phyloP scores from a whole-genome alignment of 306 rosid genomes.

The Heteromeles arbutifolia region DNA sequence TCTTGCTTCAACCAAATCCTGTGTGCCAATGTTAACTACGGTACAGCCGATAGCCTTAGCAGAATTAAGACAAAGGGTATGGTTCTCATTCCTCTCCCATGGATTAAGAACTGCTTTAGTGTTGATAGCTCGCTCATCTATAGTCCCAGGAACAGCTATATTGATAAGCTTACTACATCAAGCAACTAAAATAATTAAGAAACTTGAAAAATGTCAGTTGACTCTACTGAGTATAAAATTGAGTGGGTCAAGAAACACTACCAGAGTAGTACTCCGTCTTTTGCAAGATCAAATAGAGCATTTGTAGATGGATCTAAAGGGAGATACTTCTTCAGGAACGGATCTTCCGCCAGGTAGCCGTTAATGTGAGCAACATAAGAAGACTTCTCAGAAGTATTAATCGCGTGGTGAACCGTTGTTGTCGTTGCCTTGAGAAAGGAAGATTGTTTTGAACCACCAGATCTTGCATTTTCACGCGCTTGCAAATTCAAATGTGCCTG shows the following conservation, averaged over 20 bases:
- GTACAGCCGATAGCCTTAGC: conserved; percentile 99
- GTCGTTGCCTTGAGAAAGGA: conserved; percentile 95
- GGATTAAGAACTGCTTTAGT: conserved; percentile 86
- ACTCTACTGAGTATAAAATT: background rate
- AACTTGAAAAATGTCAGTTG: conserved; percentile 2
- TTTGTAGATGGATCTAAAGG: conserved; percentile 73
- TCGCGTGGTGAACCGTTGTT: conserved; percentile 77
- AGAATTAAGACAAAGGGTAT: conserved; percentile 93
- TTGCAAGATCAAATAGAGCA: conserved; percentile 84
- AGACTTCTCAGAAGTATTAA: conserved; percentile 89
- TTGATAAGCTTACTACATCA: conserved; percentile 87
- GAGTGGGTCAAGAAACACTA: conserved; percentile 31
- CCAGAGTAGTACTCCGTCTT: conserved; percentile 97
- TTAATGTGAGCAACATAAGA: conserved; percentile 94
- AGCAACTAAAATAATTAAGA: conserved; percentile 30
- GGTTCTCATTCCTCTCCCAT: conserved; percentile 99
- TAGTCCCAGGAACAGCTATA: conserved; percentile 96
- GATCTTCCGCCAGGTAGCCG: conserved; percentile 72
- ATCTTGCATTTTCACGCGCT: conserved; percentile 41
- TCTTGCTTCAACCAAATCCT: conserved; percentile 87
- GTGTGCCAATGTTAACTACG: conserved; percentile 96
- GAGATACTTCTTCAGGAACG: conserved; percentile 70
- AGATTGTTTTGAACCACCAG: conserved; percentile 58
- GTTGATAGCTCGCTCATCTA: conserved; percentile 97
- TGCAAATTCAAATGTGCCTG: conserved; percentile 79